Evolutionary conservation across 306 rosid species (phyloP).

Genomic region (Oxytropis ochrocephala): DNA sequence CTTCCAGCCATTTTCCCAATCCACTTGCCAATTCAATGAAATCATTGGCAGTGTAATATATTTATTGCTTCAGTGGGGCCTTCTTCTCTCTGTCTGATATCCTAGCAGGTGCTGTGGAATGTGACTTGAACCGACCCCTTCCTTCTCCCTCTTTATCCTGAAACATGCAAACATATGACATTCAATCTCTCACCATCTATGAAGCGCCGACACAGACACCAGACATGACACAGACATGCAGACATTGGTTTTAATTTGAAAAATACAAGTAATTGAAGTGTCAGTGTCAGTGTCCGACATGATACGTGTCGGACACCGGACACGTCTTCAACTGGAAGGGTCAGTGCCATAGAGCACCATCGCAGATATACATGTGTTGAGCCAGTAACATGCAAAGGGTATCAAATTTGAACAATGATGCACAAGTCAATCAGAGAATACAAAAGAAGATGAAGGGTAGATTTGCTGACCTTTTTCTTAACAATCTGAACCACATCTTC

Average conservation of each 20-base stretch:
- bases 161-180: not conserved
- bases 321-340: no score
- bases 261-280: no score
- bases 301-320: no score
- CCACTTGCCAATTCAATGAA: slow-evolving; percentile 20
- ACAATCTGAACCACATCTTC: slow-evolving; percentile 98
- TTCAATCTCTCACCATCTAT: slow-evolving; percentile 15
- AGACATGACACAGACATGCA: no score
- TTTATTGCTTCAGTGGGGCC: slow-evolving; percentile 80
- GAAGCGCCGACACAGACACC: no score
- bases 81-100: slow-evolving; percentile 96
- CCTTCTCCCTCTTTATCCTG: slow-evolving; percentile 95
- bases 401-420: not conserved
- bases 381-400: not conserved
- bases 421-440: not conserved
- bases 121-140: slow-evolving; percentile 94
- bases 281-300: no score
- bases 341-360: no score
- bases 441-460: not conserved
- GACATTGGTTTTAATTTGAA: no score
- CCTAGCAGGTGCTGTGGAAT: slow-evolving; percentile 85
- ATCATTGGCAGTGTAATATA: not conserved
- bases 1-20: slow-evolving; percentile 3
- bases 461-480: slow-evolving; percentile 80
- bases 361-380: not conserved